Evolutionary conservation across 306 rosid species (phyloP), one percentile per base, ranked within the genome.

Genomic region (Acmispon strigosus): DNA sequence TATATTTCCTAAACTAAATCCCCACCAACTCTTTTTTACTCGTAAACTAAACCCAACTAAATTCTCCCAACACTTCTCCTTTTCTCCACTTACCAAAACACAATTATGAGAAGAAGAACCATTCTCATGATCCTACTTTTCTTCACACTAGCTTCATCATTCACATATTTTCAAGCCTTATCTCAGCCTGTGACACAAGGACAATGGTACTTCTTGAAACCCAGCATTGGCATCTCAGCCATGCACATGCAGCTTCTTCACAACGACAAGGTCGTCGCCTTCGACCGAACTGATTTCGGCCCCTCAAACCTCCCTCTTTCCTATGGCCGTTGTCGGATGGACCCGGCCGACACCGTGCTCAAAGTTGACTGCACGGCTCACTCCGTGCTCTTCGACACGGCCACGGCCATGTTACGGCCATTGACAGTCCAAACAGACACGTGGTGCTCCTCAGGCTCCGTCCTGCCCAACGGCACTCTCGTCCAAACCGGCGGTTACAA

Each of bases 241-340:
- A 89, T 89, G 95, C 98, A 92, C 90, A 89, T 92, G 95, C 98
- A 89, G 69, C 82, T 89, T 42, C 78, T 86, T 7, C 60, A 57
- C 45, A 78, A 84, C 68, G 80, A 86, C 80, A 78, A 83, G 47
- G 79, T 92, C 67, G 53, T 92, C 70, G 79, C 89, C 49, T 92
- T 89, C 13, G 96, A 92, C 49, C 67, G 98, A 0, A 83, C 96
- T 0, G 95, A 92, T 63, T 85, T 92, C 13, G 98, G 98, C 0
- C 88, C 85, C 16, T 92, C 88, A 0, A 80, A 81, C 61, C 67
- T 93, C 43, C 80, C 94, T 48, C 90, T 93, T 6, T 61, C 86
- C 4, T 6, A 10, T 0, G 82, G 72, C 2, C 10, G 34, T 47
- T 85, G 89, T 62, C 79, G 89, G 9, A 9, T 42, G 17, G 89